Evolutionary conservation across 2,329 filamentous ascomycete genomes (phyloP).

Genomic region (Sordariomycetes sp.): DNA sequence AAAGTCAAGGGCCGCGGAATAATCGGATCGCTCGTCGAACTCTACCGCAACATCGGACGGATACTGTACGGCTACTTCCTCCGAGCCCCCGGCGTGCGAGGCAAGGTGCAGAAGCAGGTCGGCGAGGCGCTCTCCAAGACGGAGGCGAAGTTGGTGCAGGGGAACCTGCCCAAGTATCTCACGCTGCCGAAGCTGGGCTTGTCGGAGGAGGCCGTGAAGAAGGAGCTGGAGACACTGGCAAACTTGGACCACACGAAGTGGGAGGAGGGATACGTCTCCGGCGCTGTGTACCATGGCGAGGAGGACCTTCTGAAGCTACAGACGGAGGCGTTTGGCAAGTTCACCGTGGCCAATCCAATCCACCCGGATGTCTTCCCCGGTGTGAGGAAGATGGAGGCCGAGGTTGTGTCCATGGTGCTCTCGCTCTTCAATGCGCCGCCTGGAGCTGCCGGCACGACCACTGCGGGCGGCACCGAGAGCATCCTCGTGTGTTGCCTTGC

Average conservation of each 20-base stretch:
- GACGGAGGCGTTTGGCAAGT: slow-evolving; percentile 85
- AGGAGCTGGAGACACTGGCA: slow-evolving; percentile 68
- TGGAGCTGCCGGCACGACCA: slow-evolving; percentile 80
- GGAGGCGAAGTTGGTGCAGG: slow-evolving; percentile 72
- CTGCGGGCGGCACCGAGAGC: slow-evolving; percentile 88
- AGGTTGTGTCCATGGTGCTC: slow-evolving; percentile 92
- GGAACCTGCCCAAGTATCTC: slow-evolving; percentile 61
- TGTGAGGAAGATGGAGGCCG: slow-evolving; percentile 97
- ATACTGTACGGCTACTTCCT: slow-evolving; percentile 79
- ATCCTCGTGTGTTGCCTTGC: slow-evolving; percentile 92
- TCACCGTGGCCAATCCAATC: slow-evolving; percentile 92
- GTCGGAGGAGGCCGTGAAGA: slow-evolving; percentile 64
- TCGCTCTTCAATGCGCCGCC: slow-evolving; percentile 80
- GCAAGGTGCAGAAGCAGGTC: slow-evolving; percentile 77
- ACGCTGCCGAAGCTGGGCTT: slow-evolving; percentile 76
- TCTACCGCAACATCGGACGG: slow-evolving; percentile 62
- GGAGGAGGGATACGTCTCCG: slow-evolving; percentile 92
- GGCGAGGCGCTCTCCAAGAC: slow-evolving; percentile 69
- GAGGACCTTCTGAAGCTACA: slow-evolving; percentile 72
- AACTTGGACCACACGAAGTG: slow-evolving; percentile 89
- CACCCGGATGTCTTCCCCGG: slow-evolving; percentile 98
- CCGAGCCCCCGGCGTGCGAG: slow-evolving; percentile 73
- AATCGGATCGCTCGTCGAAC: slow-evolving; percentile 64
- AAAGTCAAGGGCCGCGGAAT: slow-evolving; percentile 83
- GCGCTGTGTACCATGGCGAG: slow-evolving; percentile 93